phyloP scores from a whole-genome alignment of 208 protist genomes.

The Leishmania tarentolae region DNA sequence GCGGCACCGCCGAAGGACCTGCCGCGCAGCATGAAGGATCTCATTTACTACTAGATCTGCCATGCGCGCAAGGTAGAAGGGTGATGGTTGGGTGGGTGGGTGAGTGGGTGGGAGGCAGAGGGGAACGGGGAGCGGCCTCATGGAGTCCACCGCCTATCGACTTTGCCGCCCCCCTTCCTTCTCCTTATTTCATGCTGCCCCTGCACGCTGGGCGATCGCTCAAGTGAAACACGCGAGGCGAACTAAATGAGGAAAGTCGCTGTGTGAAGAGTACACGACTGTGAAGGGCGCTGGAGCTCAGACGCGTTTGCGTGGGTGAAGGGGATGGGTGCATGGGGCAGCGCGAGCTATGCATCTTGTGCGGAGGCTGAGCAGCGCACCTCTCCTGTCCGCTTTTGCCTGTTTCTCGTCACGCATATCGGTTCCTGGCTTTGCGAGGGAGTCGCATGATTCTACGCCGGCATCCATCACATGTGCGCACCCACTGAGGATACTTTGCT shows the following conservation, averaged over 20 bases:
- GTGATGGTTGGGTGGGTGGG: background rate
- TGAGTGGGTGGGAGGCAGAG: background rate
- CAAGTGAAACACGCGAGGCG: background rate
- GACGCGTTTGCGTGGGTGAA: background rate
- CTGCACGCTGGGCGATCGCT: background rate
- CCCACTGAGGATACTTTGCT: background rate
- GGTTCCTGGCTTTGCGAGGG: background rate
- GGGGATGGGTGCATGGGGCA: background rate
- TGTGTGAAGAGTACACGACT: too few species aligned
- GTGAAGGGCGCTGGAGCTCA: background rate
- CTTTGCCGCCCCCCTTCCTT: background rate
- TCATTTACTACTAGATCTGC: conserved; percentile 62
- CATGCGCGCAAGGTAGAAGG: background rate
- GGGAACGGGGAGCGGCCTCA: background rate
- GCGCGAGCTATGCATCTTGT: background rate
- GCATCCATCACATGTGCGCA: background rate
- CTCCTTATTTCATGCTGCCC: background rate
- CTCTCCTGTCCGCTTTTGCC: background rate
- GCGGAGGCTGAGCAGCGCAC: background rate
- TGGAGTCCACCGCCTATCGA: background rate
- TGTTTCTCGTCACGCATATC: background rate
- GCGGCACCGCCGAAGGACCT: conserved; percentile 42
- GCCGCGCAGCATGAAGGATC: conserved; percentile 82
- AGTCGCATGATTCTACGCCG: background rate
- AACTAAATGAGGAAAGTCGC: background rate